Conservation (phyloP, 176 grass and related monocot genomes). For the Musa beccarii region DNA sequence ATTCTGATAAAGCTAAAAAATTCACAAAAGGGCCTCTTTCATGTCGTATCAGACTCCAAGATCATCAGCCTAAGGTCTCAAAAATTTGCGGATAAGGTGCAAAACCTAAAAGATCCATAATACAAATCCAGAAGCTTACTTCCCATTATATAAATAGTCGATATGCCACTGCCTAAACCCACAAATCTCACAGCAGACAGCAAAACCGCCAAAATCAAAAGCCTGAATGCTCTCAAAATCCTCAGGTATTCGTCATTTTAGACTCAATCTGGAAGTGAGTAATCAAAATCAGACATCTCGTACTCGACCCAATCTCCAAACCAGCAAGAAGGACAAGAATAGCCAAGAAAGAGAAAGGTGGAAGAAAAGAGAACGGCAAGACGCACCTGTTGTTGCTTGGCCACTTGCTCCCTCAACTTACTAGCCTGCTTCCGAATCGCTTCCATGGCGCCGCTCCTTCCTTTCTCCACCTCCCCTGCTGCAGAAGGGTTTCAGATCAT, state of each 20-base stretch:
- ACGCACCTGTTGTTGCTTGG: conserved; percentile 85
- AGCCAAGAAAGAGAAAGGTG: neutral
- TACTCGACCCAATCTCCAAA: no score
- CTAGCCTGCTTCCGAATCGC: conserved; percentile 78
- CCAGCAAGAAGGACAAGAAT: neutral
- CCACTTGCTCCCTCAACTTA: conserved; percentile 78
- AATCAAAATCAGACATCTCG: no score
- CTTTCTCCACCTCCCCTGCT: neutral
- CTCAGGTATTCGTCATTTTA: neutral
- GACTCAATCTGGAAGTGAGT: no score
- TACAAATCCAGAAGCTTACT: neutral
- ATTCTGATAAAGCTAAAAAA: neutral
- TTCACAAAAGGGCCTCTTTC: neutral
- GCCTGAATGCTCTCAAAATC: neutral
- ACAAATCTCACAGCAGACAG: neutral
- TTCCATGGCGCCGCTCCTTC: conserved; percentile 43
- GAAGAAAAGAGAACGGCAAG: neutral
- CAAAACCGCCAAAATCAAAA: neutral
- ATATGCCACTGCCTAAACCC: conserved; percentile 1
- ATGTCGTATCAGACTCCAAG: neutral
- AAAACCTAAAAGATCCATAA: neutral
- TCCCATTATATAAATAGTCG: neutral
- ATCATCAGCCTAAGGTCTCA: neutral
- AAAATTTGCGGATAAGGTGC: neutral
- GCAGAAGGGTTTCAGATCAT: neutral